Conservation (phyloP, 2,329 filamentous ascomycete species). For the Didymella arachidicola region DNA sequence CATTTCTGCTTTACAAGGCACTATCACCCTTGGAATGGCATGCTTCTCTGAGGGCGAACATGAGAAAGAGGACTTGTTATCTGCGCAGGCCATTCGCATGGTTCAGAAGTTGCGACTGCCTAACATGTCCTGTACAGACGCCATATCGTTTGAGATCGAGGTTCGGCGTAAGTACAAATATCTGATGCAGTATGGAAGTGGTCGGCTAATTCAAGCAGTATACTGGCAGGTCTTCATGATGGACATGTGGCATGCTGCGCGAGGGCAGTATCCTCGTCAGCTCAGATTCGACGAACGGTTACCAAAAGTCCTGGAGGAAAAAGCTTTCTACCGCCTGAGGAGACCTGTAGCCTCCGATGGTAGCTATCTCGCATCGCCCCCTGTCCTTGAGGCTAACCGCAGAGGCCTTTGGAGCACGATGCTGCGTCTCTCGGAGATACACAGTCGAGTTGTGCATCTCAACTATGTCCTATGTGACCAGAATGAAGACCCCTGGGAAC, state of each 20-base stretch:
- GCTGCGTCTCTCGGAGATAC: constrained; percentile 14
- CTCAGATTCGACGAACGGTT: constrained; percentile 3
- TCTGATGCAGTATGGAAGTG: too few relatives aligned
- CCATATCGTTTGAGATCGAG: constrained; percentile 4
- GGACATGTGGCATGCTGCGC: constrained; percentile 9
- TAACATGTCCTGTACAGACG: neutral
- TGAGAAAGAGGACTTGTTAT: constrained; percentile 9
- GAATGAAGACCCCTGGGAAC: neutral
- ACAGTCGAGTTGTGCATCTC: constrained; percentile 13
- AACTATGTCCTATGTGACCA: constrained; percentile 11
- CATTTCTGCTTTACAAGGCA: constrained; percentile 10
- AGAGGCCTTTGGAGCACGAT: constrained; percentile 14
- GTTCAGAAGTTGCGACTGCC: constrained; percentile 10
- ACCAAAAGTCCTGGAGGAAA: constrained; percentile 12
- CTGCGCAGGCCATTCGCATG: constrained; percentile 16
- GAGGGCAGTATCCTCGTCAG: constrained; percentile 10
- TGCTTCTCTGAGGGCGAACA: constrained; percentile 11
- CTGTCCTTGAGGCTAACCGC: neutral
- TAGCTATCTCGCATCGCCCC: neutral
- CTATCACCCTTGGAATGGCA: constrained; percentile 15
- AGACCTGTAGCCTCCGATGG: neutral
- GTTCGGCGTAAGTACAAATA: constrained; percentile 2
- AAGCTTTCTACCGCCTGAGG: constrained; percentile 1
- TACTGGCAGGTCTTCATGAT: constrained; percentile 18
- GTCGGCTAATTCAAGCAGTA: constrained; percentile 2